A percentile compares a stretch with the other conserved stretches of the same genome.
Conservation (phyloP, 1,139 yeast genomes). For the Yamadazyma jaroonii region DNA sequence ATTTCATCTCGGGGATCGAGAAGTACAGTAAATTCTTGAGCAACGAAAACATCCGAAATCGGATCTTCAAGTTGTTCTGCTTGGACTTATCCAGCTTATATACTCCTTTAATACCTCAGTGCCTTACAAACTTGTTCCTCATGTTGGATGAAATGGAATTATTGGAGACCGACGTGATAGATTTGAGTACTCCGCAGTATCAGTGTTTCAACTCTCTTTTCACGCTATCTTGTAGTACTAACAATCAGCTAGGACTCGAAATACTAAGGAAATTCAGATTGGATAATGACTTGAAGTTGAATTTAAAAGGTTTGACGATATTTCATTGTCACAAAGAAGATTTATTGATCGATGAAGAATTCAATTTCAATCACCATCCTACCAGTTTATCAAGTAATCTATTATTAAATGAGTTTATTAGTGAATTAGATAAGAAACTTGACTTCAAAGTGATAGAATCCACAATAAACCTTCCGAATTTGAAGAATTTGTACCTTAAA, state of each 20-base stretch:
- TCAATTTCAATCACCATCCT: conserved; percentile 1
- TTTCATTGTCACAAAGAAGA: conserved; percentile 34
- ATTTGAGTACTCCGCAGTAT: conserved; percentile 21
- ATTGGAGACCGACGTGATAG: conserved; percentile 17
- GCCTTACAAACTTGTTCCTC: conserved; percentile 31
- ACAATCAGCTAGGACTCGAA: conserved; percentile 30
- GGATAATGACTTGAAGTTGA: conserved; percentile 22
- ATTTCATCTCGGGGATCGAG: conserved; percentile 25
- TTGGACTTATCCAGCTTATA: conserved; percentile 23
- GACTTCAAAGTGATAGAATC: conserved; percentile 20
- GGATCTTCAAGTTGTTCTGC: conserved; percentile 32
- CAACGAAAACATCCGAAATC: conserved; percentile 25
- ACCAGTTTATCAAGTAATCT: neutral
- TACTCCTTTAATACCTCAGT: conserved; percentile 26
- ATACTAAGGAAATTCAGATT: conserved; percentile 24
- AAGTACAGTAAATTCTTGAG: conserved; percentile 25
- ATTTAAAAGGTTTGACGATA: conserved; percentile 29
- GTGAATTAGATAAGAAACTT: conserved; percentile 20
- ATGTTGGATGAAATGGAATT: conserved; percentile 32
- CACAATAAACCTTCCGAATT: conserved; percentile 25
- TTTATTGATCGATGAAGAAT: conserved; percentile 6
- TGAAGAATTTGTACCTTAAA: conserved; percentile 27
- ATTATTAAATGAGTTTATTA: conserved; percentile 12
- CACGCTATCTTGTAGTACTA: conserved; percentile 34
- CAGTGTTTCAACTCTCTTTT: conserved; percentile 23